These are phyloP conservation scores for Santalum album DNA, from an alignment of 164 flowering plant genomes.

Conservation along the genomic window DNA sequence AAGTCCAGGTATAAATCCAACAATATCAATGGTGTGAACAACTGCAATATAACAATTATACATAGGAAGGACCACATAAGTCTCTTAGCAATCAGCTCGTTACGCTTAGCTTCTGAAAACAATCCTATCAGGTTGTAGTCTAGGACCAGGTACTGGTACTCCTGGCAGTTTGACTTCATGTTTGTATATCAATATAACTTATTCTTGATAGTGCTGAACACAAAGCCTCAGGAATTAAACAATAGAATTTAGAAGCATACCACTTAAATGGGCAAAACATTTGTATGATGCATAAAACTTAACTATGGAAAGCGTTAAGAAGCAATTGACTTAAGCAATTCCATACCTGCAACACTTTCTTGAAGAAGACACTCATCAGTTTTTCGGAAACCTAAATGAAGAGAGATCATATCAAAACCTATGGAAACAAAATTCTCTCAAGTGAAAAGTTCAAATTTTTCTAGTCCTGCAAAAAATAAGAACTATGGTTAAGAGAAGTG, in stretches of 20 bases:
- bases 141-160: background rate
- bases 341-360: slow-evolving; percentile 72
- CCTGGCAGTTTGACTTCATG: background rate
- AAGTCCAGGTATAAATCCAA: too few species aligned
- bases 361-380: slow-evolving; percentile 73
- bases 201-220: background rate
- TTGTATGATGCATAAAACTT: background rate
- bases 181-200: background rate
- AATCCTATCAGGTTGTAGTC: too few species aligned
- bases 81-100: background rate
- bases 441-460: background rate
- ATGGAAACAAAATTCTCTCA: background rate
- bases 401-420: background rate
- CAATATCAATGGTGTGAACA: background rate
- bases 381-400: slow-evolving; percentile 53
- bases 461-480: background rate
- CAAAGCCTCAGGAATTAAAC: background rate
- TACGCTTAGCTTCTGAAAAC: too few species aligned
- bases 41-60: background rate
- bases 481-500: background rate
- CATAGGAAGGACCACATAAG: background rate
- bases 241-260: background rate
- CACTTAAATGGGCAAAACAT: background rate
- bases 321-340: too few species aligned
- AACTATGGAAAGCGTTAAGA: too few species aligned